Percentiles rank a stretch among this genome's conserved stretches.
Conservation (phyloP, 345 rosid species). For the Aegle marmelos region DNA sequence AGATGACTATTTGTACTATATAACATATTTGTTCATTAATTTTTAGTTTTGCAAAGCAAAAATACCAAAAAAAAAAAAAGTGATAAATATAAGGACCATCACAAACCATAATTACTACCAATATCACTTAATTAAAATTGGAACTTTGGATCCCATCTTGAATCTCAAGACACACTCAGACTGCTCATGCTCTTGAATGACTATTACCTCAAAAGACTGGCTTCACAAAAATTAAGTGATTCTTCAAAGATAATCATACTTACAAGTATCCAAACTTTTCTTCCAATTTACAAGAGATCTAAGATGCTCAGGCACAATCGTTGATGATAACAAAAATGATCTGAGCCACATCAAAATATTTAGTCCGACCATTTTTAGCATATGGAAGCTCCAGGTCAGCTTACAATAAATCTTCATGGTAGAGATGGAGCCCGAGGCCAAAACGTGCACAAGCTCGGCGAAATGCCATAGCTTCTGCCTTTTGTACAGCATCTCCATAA, state of each 20-base stretch:
- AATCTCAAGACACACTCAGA: background rate
- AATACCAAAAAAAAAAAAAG: no score
- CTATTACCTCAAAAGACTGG: background rate
- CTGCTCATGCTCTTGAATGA: background rate
- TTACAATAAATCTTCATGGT: constrained; percentile 68
- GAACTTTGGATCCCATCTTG: background rate
- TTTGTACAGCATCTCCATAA: constrained; percentile 79
- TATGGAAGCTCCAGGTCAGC: background rate
- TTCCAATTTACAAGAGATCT: background rate
- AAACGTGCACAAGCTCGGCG: constrained; percentile 83
- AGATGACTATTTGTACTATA: background rate
- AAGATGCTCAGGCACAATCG: background rate
- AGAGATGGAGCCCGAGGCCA: constrained; percentile 89
- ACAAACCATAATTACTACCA: background rate
- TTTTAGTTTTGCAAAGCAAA: background rate
- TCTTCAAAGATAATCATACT: background rate
- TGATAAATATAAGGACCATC: background rate
- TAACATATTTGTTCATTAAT: no score
- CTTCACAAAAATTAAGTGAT: background rate
- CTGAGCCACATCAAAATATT: background rate
- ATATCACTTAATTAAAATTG: background rate
- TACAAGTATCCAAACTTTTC: background rate
- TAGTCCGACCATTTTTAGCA: background rate
- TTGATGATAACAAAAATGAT: background rate
- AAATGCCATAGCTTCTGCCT: constrained; percentile 95